Conservation (phyloP, 106 monocot species). For the Dendrobium catenatum region DNA sequence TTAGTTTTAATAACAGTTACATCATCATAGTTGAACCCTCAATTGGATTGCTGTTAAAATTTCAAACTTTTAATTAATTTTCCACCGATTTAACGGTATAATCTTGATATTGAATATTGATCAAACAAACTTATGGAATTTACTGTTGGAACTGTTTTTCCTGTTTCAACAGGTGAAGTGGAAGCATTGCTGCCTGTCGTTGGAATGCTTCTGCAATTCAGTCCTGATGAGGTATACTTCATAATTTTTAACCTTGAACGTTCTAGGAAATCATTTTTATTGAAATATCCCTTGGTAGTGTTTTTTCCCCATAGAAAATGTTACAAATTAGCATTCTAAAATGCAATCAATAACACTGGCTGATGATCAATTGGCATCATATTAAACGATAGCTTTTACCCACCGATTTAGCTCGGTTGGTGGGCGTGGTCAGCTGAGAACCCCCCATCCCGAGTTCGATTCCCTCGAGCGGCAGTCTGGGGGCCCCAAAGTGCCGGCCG, state of each 20-base stretch:
- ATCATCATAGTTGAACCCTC: too few species aligned
- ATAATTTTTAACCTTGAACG: neutral
- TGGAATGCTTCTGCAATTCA: conserved; percentile 80
- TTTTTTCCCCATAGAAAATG: neutral
- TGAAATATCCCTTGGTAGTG: neutral
- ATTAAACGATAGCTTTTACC: neutral
- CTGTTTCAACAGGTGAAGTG: conserved; percentile 63
- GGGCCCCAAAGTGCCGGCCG: too few species aligned
- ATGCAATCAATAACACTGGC: neutral
- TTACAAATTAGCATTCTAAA: neutral
- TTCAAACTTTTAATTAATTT: too few species aligned
- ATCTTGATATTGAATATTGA: too few species aligned
- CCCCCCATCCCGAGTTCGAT: too few species aligned
- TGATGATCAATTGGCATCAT: neutral
- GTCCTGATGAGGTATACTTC: conserved; percentile 78
- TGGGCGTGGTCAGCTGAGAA: too few species aligned
- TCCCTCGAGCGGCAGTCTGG: too few species aligned
- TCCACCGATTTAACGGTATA: too few species aligned
- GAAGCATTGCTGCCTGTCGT: conserved; percentile 88
- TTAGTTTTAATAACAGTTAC: too few species aligned
- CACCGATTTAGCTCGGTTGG: too few species aligned
- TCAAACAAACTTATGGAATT: too few species aligned
- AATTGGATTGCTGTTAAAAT: too few species aligned
- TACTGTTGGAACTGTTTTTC: neutral
- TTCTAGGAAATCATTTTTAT: neutral